Base-by-base conservation (phyloP, 306 rosid genomes). In the Sesbania bispinosa region DNA sequence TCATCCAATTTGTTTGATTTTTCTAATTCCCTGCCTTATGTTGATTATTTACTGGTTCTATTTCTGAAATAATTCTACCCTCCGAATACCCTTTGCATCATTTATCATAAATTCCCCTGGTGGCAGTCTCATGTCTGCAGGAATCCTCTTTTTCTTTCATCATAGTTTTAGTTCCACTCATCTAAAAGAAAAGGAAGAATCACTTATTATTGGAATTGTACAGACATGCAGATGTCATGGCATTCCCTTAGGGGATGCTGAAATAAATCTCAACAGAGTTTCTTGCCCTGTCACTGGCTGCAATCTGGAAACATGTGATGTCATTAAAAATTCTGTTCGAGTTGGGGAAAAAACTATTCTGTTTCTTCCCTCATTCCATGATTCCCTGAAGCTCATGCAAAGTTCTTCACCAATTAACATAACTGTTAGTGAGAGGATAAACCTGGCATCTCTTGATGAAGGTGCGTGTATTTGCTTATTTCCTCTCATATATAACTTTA, bases 171-270 rank as follows among this genome's bases (percentile, higher is more conserved):
- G 32, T 73, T 80, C 67, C 71, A 58, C 46, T 43, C 41, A 38
- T 73, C 64, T 52, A 58, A 74, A 65, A 58, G 60, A 24, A 57
- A 71, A 52, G 33, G 46, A 46, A 72, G 73, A 73, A 77, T 55
- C 33, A 58, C 74, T 85, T 30, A 64, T 75, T 46, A 52, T 73
- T 71, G 55, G 58, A 35, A 23, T 55, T 77, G 21, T 82, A 32
- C 71, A 90, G 96, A 79, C 92, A 69, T 90, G 96, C 92, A 86
- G 89, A 66, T 87, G 92, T 65, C 96, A 88, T 62, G 94, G 88
- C n/a, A 79, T 81, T 73, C 82, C 82, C 15, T 61, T 86, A 66
- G 88, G 54, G 43, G 82, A 81, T 60, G 79, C 63, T 62, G 71
- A 53, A 74, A 79, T 67, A 45, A 73, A 36, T 4, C 38, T 20